Base-by-base conservation (phyloP, 2,329 filamentous ascomycete genomes). In the Fusarium nygamai region DNA sequence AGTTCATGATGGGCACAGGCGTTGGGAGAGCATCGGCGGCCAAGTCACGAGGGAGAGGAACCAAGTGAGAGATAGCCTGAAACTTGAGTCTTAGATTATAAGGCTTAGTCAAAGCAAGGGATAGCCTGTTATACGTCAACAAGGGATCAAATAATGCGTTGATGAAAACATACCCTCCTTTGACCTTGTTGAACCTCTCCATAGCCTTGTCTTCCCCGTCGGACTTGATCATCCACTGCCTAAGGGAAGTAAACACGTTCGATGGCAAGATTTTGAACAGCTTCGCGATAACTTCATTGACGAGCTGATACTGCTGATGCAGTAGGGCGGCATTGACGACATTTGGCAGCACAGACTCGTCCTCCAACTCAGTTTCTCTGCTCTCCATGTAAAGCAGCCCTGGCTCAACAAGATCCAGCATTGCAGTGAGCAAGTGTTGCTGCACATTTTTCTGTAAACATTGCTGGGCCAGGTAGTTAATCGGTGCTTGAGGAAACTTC, bases 241-340 rank as follows among this genome's bases (percentile, higher is more conserved):
- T 63, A 16, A 70, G 8, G 65, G 66, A 78, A 9, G 27, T 24
- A 41, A 68, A 78, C 31, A 72, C 69, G 0, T 48, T 56, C 4
- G 53, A 14, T 4, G 67, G 59, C 8, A 77, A 14, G 22, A n/a
- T 22, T 19, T 56, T 56, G 1, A 48, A 3, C 13, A 64, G 20
- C 19, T 74, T 70, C 14, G 27, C 43, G 7, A 39, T 8, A 9
- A 69, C 58, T 17, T n/a, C 22, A 31, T 61, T 31, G 22, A 69
- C 27, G 29, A 78, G 59, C 29, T 34, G 17, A 33, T 63, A 51
- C 13, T 41, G n/a, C 9, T 17, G 36, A 9, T 48, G 56, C 6
- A 48, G 43, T 10, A 77, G 6, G 20, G 72, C 72, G 12, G 47
- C 46, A 33, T 59, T 73, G 36, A 77, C 50, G 17, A 78, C n/a